Evolutionary conservation across 2,329 filamentous ascomycete genomes (phyloP).

Genomic region (Metarhizium robertsii): DNA sequence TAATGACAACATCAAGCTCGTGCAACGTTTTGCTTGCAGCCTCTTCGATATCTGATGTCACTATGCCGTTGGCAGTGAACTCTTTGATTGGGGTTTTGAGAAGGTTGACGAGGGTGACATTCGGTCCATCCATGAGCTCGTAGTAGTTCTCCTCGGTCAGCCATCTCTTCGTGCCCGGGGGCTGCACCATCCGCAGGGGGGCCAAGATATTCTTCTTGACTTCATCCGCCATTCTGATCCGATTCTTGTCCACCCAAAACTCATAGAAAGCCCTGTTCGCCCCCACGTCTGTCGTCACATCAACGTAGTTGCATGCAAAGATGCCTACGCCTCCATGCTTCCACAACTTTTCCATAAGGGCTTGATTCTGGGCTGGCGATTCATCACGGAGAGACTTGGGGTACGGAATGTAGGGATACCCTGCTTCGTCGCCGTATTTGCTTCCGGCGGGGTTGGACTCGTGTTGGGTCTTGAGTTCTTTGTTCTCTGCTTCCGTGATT

Average conservation of each 20-base stretch:
- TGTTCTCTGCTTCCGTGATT: background rate
- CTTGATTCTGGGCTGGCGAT: background rate
- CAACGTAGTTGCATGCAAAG: background rate
- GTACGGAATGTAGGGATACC: background rate
- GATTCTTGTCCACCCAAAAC: background rate
- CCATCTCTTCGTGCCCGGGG: background rate
- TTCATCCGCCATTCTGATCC: background rate
- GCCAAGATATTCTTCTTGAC: background rate
- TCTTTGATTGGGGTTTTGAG: background rate
- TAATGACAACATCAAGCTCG: slow-evolving; percentile 2
- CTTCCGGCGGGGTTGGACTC: background rate
- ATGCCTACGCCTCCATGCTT: background rate
- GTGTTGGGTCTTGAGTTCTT: background rate
- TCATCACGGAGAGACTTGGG: background rate
- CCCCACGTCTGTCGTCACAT: background rate
- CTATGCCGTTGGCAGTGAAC: background rate
- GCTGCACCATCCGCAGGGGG: background rate
- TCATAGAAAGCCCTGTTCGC: background rate
- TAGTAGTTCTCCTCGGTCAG: background rate
- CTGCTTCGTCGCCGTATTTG: background rate
- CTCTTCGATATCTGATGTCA: background rate
- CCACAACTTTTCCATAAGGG: background rate
- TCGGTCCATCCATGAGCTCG: background rate
- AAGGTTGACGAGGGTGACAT: background rate
- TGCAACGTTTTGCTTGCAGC: background rate